A percentile compares a stretch with the other conserved stretches of the same genome.
phyloP scores from a whole-genome alignment of 768 basidiomycete species.

The Lactifluus echinatus region DNA sequence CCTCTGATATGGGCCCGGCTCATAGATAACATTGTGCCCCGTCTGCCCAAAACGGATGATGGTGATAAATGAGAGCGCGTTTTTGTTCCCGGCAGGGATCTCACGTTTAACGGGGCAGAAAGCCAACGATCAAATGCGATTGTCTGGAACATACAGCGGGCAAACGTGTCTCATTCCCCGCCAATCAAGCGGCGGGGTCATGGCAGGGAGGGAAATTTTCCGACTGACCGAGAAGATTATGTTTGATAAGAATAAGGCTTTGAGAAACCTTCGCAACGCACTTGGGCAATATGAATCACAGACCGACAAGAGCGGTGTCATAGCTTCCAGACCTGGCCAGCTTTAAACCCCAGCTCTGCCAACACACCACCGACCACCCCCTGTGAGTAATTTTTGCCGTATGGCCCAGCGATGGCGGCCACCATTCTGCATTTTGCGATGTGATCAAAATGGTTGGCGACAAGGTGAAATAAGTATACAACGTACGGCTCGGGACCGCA shows the following conservation, averaged over 20 bases:
- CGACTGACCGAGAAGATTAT: not conserved
- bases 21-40: too few relatives aligned
- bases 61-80: too few relatives aligned
- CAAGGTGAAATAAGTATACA: constrained; percentile 4
- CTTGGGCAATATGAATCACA: not conserved
- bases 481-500: constrained; percentile 81
- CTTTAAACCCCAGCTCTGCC: constrained; percentile 51
- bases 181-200: not conserved
- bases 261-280: too few relatives aligned
- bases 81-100: too few relatives aligned
- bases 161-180: not conserved
- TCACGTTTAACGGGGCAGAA: too few relatives aligned
- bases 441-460: not conserved
- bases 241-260: too few relatives aligned
- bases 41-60: too few relatives aligned
- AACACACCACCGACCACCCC: constrained; percentile 61
- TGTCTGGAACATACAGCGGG: not conserved
- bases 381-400: constrained; percentile 68
- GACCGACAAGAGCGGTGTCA: constrained; percentile 23
- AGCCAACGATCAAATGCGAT: too few relatives aligned
- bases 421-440: constrained; percentile 51
- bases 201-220: not conserved
- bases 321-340: constrained; percentile 63
- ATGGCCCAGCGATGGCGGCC: constrained; percentile 62
- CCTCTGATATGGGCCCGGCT: not conserved